phyloP scores from a whole-genome alignment of 345 rosid species.

The Citrus medica region DNA sequence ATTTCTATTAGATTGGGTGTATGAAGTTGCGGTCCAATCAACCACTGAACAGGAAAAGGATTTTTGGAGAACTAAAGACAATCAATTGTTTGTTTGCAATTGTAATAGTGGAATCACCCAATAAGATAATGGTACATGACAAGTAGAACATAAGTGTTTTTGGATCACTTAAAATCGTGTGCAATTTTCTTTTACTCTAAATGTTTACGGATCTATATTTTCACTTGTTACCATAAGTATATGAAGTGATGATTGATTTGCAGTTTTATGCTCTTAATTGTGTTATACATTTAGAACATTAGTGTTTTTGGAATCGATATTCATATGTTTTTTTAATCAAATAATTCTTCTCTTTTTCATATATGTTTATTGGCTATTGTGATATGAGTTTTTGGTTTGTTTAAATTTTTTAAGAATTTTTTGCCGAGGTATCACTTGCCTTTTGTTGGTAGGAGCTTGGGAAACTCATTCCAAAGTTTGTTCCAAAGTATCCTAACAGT shows the following conservation, averaged over 20 bases:
- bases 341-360: not conserved
- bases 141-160: no score
- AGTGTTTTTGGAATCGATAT: not conserved
- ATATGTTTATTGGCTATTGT: not conserved
- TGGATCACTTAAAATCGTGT: not conserved
- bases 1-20: not conserved
- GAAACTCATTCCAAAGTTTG: not conserved
- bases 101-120: not conserved
- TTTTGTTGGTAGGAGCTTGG: not conserved
- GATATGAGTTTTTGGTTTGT: not conserved
- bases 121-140: not conserved
- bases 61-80: not conserved
- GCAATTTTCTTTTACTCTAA: not conserved
- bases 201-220: not conserved
- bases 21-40: not conserved
- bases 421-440: not conserved
- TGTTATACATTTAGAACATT: not conserved
- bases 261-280: not conserved
- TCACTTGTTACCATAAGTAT: not conserved
- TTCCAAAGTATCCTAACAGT: not conserved
- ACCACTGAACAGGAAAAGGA: not conserved
- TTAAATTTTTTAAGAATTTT: not conserved
- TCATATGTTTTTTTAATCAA: not conserved
- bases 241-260: not conserved
- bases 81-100: not conserved